Base-by-base conservation (phyloP, 495 filamentous ascomycete species). In the Penicillium bovifimosum region DNA sequence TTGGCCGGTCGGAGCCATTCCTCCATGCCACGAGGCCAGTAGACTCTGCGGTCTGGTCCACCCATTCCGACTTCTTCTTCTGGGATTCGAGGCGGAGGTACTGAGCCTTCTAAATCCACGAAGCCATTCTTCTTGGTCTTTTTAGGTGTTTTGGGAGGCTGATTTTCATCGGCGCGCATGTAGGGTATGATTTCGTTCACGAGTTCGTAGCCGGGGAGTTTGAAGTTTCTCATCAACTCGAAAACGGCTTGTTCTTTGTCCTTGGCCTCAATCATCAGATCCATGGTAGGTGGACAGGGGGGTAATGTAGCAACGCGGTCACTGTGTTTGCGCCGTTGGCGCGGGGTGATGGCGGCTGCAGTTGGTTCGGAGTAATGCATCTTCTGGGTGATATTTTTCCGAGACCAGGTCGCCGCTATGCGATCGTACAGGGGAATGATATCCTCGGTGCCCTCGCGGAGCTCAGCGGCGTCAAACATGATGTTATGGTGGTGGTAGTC, bases 401-500 rank as follows among this genome's bases (percentile, higher is more conserved):
- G 75, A 6, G 74, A 83, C 91, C 93, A 98, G 0, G 91, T 96
- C 1, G 84, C 84, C 14, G 80, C 70, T 50, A 98, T 98, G 10
- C 85, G 79, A 1, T 84, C 81, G 44, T 80, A 84, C 18, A 93
- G 78, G 3, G 70, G 65, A 24, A 83, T 75, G 62, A 98, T 88
- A 62, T 96, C 93, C 31, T 83, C 74, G 0, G 90, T 96, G 1
- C 93, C 91, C 67, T 93, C 91, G 0, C 91, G 86, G 20, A 95
- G 72, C 52, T 87, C 59, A 8, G 69, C 72, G 3, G 74, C 53
- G 62, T 93, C 86, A 58, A 95, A 95, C 24, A 93, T 74, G 59
- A 97, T 96, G 66, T 96, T 96, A 75, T 96, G 88, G 57, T 98
- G 93, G 58, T 96, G 92, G 58, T 81, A 98, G 68, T 96, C 93